These are phyloP conservation scores for Warburgia ugandensis DNA, from an alignment of 164 flowering plant species.

Conservation along the genomic window DNA sequence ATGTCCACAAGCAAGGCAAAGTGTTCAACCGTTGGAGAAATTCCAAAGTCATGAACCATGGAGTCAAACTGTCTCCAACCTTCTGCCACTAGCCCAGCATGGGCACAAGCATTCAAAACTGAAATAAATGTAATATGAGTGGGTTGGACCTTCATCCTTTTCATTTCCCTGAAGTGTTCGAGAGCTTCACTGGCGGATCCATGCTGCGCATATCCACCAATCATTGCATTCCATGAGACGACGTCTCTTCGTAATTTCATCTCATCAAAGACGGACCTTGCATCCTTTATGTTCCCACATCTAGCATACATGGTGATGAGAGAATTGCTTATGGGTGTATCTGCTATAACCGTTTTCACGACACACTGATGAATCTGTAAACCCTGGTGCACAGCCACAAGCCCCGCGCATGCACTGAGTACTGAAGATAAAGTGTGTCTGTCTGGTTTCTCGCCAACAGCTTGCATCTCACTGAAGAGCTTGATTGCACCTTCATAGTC, in stretches of 20 bases:
- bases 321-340: slow-evolving; percentile 12
- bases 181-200: slow-evolving; percentile 15
- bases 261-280: slow-evolving; percentile 8
- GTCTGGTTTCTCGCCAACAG: slow-evolving; percentile 13
- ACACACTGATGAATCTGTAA: slow-evolving; percentile 16
- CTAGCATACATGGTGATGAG: slow-evolving; percentile 15
- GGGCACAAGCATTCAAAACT: slow-evolving; percentile 15
- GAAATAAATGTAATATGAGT: slow-evolving; percentile 14
- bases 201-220: slow-evolving; percentile 17
- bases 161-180: slow-evolving; percentile 11
- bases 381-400: slow-evolving; percentile 9
- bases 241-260: slow-evolving; percentile 10
- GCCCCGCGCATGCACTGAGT: slow-evolving; percentile 16
- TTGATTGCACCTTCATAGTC: slow-evolving; percentile 8
- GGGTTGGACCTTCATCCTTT: slow-evolving; percentile 10
- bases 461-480: slow-evolving; percentile 11
- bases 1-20: slow-evolving; percentile 16
- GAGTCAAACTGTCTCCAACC: slow-evolving; percentile 10
- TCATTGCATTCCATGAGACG: slow-evolving; percentile 17
- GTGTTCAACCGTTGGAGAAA: slow-evolving; percentile 15
- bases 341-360: slow-evolving; percentile 7
- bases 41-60: slow-evolving; percentile 13
- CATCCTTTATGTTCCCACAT: slow-evolving; percentile 16
- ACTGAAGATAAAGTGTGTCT: slow-evolving; percentile 13
- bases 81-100: slow-evolving; percentile 15